Evolutionary conservation across 345 rosid species (phyloP), one percentile per base, ranked within the genome.

Genomic region (Ceriops decandra): DNA sequence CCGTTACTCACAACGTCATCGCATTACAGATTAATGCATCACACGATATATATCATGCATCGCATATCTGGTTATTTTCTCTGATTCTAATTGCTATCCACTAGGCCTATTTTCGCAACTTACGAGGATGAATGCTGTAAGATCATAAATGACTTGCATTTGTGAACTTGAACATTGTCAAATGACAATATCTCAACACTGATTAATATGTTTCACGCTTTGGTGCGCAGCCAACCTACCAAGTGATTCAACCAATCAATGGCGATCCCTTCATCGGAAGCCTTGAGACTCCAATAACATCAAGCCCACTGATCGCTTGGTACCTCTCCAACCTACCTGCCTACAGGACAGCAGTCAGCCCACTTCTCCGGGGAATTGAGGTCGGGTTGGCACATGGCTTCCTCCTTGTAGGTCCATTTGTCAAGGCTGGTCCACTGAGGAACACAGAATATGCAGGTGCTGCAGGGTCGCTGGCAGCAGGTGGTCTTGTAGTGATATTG

Each of bases 221-320:
- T 31, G 59, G 4, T 75, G 36, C 72, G 74, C 89, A 90, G 98
- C 89, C 93, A 77, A 95, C 90, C 17, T 95, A 78, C 80, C 97
- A 95, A 83, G 99, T 95, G 68, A 4, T 95, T 58, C 90, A 95
- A 80, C 99, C 99, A 61, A 90, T 95, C 82, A 91, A 95, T 47
- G 97, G 96, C 4, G 99, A 95, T 68, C 99, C 99, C 1, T 95
- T 91, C 88, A 91, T 91, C 27, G 99, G 97, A 71, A 95, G 96
- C 78, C 89, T 95, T 3, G 99, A 95, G 80, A 91, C 97, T 63
- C 97, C 97, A 6, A 79, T 90, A 4, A 95, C 99, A 52, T 91
- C 98, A 33, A 91, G 98, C 86, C 97, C 98, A 0, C 65, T 95
- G 73, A 76, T 95, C 19, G 99, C 97, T 0, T 95, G 96, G 96